Conservation (phyloP, 192 early-diverging fungal species). For the Spinellus fusiger region DNA sequence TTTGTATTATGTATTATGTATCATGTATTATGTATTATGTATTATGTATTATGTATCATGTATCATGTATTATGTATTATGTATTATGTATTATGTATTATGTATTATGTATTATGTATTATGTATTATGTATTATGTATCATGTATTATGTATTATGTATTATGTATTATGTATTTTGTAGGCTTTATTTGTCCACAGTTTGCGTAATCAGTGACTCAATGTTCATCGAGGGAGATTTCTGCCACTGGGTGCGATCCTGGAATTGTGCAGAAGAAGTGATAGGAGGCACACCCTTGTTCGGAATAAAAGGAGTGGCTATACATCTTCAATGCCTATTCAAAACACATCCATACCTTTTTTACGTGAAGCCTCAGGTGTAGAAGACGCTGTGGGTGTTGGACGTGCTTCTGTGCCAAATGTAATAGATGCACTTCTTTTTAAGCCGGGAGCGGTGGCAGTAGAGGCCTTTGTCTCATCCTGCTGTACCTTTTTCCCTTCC, state of each 20-base stretch:
- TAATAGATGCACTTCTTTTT: background rate
- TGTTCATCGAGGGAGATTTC: slow-evolving; percentile 21
- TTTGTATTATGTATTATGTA: too few species aligned
- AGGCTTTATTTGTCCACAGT: background rate
- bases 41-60: too few species aligned
- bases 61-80: too few species aligned
- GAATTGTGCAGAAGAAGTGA: background rate
- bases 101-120: too few species aligned
- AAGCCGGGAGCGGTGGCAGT: background rate
- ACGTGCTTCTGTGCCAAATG: background rate
- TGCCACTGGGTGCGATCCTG: background rate
- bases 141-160: too few species aligned
- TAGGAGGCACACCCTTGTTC: background rate
- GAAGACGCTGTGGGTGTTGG: background rate
- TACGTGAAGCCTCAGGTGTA: background rate
- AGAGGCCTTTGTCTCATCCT: background rate
- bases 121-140: too few species aligned
- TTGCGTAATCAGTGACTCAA: slow-evolving; percentile 16
- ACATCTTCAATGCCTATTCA: background rate
- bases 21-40: too few species aligned
- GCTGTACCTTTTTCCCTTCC: background rate
- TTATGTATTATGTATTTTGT: too few species aligned
- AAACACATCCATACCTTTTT: background rate
- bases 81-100: too few species aligned
- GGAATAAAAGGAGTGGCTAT: background rate